Base-by-base conservation (phyloP, 1,284 basidiomycete genomes). In the Apiotrichum domesticum region DNA sequence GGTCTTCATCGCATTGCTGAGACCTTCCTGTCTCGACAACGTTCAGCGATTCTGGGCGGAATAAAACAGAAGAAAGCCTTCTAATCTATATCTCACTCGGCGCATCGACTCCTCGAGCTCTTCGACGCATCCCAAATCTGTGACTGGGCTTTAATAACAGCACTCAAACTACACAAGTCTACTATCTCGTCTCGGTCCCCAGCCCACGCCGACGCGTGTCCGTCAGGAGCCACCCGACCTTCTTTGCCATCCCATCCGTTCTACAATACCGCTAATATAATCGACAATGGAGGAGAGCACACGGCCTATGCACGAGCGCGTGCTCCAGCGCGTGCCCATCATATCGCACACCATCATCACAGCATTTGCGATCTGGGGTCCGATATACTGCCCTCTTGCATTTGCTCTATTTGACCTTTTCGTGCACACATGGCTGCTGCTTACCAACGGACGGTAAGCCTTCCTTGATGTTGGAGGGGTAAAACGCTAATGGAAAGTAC, bases 291-390 rank as follows among this genome's bases (percentile, higher is more conserved):
- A 47, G 46, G 46, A 47, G n/a, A 35, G 34, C 35, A 34, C 46
- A 33, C 46, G 46, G 37, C 43, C 42, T 34, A 41, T 52, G 43
- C 35, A 32, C 29, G 43, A 52, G 51, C 33, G 35, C 21, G 44
- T 52, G 15, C 43, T 71, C 21, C 71, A 73, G 57, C 66, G 71
- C 2, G 42, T 67, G 14, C 70, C 71, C 9, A 65, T 70, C 57
- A 49, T 66, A 41, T 51, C 64, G 4, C 71, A 73, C 58, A 11
- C 66, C 50, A 47, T 52, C 41, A 49, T 72, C 47, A 39, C 64
- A 21, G 44, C 56, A 15, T 65, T 70, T 44, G 59, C 61, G 42
- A 42, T 68, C 40, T 60, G 58, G 44, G 71, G 68, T 10, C 71
- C 71, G 5, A 52, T 60, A 29, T 59, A 63, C 35, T 49, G 54